Base-by-base conservation (phyloP, 805 yeast genomes). In the Saturnispora silvae region DNA sequence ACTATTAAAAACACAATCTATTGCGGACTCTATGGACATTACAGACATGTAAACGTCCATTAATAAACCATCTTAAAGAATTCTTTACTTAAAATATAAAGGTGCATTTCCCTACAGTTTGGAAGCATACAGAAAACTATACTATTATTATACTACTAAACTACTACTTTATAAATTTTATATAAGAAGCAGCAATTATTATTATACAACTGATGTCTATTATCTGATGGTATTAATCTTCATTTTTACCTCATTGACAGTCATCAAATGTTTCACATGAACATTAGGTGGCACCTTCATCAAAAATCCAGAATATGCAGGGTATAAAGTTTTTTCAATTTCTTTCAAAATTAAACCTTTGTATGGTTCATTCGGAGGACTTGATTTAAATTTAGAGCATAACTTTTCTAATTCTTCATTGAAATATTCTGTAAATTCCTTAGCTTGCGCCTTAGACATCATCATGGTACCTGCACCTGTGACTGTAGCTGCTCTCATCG, bases 391-490 rank as follows among this genome's bases (percentile, higher is more conserved):
- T 40, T 70, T 75, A 22, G 67, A 68, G 18, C 80, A 70, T 24
- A 87, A 72, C 24, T 74, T 82, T 37, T 92, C 97, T 53, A 92
- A 82, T 31, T 78, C 79, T 20, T 72, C 73, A 54, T 87, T 89
- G 61, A 89, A 92, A 41, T 70, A 77, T 37, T 56, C 60, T 18
- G 54, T 46, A 31, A 57, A 48, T 45, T 72, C 73, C 60, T 84
- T 85, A 51, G 83, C 75, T 43, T 92, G 96, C 51, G 89, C 92
- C 46, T 82, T 81, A n/a, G 75, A 74, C 47, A 56, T 45, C 22
- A 53, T 50, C 31, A 62, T 56, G 37, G 65, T 65, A 16, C 70
- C 65, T 18, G 75, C 67, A 10, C 44, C 41, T 29, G 72, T 68
- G 22, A 75, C 75, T 11, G 80, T 75, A 2, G 95, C 81, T 47